phyloP scores from a whole-genome alignment of 371 early-diverging fungal species.

The Actinomortierella wolfii region DNA sequence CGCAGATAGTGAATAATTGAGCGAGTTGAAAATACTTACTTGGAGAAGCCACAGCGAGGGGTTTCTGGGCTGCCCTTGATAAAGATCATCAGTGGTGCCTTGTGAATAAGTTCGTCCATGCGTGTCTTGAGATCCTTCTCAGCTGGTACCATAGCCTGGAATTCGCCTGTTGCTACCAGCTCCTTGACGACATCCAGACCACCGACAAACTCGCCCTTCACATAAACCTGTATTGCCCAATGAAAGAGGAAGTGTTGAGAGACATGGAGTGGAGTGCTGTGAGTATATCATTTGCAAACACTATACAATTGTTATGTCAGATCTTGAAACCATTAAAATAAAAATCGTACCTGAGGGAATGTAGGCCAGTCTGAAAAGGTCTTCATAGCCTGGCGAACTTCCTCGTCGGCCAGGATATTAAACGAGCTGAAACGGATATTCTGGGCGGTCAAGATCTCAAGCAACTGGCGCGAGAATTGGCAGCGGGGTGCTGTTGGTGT shows the following conservation, averaged over 20 bases:
- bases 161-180: slow-evolving; percentile 78
- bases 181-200: slow-evolving; percentile 93
- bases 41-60: slow-evolving; percentile 89
- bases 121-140: slow-evolving; percentile 77
- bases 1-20: no score
- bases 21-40: no score
- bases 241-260: neutral
- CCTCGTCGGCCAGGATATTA: slow-evolving; percentile 90
- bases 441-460: slow-evolving; percentile 71
- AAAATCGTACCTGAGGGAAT: slow-evolving; percentile 76
- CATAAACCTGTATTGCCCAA: slow-evolving; percentile 58
- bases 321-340: no score
- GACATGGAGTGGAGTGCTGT: slow-evolving; percentile 2
- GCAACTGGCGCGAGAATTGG: slow-evolving; percentile 77
- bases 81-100: slow-evolving; percentile 84
- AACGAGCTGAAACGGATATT: slow-evolving; percentile 79
- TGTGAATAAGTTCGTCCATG: slow-evolving; percentile 69
- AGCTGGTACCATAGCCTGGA: slow-evolving; percentile 67
- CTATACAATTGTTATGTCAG: no score
- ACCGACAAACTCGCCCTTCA: slow-evolving; percentile 86
- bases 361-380: slow-evolving; percentile 90
- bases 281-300: no score
- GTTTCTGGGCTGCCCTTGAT: slow-evolving; percentile 92
- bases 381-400: slow-evolving; percentile 89
- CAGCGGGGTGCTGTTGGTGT: slow-evolving; percentile 77